A percentile compares a stretch with the other conserved stretches of the same genome.
phyloP scores from a whole-genome alignment of 257 asterid species.

The Rauvolfia tetraphylla region DNA sequence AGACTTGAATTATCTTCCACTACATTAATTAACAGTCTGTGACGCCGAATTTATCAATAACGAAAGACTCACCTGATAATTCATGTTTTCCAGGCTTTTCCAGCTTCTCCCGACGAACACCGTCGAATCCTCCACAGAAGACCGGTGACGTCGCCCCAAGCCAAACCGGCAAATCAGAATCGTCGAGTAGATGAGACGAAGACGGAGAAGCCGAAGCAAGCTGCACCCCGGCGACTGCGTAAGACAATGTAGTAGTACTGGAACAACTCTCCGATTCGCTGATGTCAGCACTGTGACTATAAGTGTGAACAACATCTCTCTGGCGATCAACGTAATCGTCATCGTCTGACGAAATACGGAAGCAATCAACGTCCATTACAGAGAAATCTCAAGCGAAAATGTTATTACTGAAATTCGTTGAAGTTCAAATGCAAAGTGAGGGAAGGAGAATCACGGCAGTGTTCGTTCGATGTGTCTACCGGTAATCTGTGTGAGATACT shows the following conservation, averaged over 20 bases:
- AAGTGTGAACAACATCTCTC: conserved; percentile 52
- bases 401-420: background rate
- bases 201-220: conserved; percentile 21
- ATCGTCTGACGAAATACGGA: background rate
- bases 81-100: conserved; percentile 39
- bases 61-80: conserved; percentile 40
- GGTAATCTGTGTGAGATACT: background rate
- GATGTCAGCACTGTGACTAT: conserved; percentile 83
- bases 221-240: conserved; percentile 25
- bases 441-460: background rate
- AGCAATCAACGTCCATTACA: background rate
- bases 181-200: conserved; percentile 30
- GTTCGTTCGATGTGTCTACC: background rate
- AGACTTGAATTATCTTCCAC: background rate
- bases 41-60: background rate
- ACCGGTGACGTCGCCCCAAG: conserved; percentile 70
- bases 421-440: background rate
- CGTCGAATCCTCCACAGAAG: conserved; percentile 58
- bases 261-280: conserved; percentile 89
- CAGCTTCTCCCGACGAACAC: conserved; percentile 38
- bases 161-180: conserved; percentile 35
- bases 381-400: background rate
- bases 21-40: background rate
- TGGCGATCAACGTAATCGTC: conserved; percentile 28
- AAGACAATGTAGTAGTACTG: conserved; percentile 52